These are phyloP conservation scores for Aspergillus amoenus DNA, from an alignment of 2,329 filamentous ascomycete species.

Conservation along the genomic window DNA sequence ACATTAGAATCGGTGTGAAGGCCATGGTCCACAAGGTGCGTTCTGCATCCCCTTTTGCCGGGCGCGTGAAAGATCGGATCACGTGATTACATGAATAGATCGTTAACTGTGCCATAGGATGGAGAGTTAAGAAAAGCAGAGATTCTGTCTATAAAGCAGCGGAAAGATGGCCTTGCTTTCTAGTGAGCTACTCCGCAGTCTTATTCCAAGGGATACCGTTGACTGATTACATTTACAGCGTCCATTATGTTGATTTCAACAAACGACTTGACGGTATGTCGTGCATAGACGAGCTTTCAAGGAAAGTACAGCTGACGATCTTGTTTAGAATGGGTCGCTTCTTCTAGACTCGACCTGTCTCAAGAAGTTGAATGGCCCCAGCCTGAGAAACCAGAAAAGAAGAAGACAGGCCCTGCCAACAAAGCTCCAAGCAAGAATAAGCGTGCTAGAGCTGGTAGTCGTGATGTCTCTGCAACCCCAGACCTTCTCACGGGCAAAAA, in stretches of 20 bases:
- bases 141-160: constrained; percentile 89
- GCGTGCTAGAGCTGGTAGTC: constrained; percentile 45
- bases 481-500: constrained; percentile 52
- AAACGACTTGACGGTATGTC: constrained; percentile 66
- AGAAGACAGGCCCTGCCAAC: constrained; percentile 62
- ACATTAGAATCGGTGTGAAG: constrained; percentile 63
- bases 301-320: constrained; percentile 33
- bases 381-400: constrained; percentile 85
- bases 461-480: constrained; percentile 58
- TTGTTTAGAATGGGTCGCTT: constrained; percentile 80
- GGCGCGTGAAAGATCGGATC: constrained; percentile 23
- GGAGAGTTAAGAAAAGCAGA: constrained; percentile 88
- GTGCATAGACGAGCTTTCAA: background rate
- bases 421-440: constrained; percentile 63
- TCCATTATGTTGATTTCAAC: constrained; percentile 98
- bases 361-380: constrained; percentile 96
- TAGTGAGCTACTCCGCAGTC: constrained; percentile 53
- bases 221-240: constrained; percentile 44
- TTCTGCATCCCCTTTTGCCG: constrained; percentile 16
- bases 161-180: constrained; percentile 83
- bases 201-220: background rate
- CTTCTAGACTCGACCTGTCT: constrained; percentile 77
- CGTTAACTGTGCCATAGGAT: constrained; percentile 50
- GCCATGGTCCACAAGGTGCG: constrained; percentile 69
- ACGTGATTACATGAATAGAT: constrained; percentile 29